Evolutionary conservation across 805 yeast species (phyloP), one percentile per base, ranked within the genome.

Genomic region (Zygosaccharomyces rouxii): DNA sequence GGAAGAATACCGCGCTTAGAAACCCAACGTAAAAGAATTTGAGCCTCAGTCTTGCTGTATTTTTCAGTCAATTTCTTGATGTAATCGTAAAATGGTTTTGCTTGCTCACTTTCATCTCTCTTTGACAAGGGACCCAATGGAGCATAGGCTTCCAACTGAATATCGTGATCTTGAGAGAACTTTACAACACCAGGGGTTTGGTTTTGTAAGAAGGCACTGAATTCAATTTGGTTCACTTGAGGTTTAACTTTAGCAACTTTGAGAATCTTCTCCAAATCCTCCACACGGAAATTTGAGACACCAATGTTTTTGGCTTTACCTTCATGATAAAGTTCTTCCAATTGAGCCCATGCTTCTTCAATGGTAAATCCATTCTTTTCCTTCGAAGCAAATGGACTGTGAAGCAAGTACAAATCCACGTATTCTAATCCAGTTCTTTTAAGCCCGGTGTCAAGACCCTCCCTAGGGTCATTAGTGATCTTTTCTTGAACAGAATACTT

Each of bases 21-120:
- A 7, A 83, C 82, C 85, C 89, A 86, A 64, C 88, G 74, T 52
- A 87, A 72, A 49, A 86, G 66, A 45, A 87, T 70, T 57, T 79
- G 84, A n/a, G 85, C 80, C 33, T 74, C 72, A n/a, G 82, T 71
- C 49, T 76, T 81, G 21, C 60, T 59, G 62, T 86, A 85, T 56
- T 85, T 84, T 35, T 63, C 56, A n/a, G 78, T 61, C 55, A 86
- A 67, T 47, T 74, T 64, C 3, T 68, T 67, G 14, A 79, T 49
- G 43, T 54, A 71, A 47, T 54, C 67, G 64, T 58, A 75, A 66
- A 67, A 70, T 48, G 60, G 71, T 54, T 51, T 69, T 5, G 48
- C 37, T 2, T 47, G 48, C 7, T 33, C 47, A 29, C 50, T 42
- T 18, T 68, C 71, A 51, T 74, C 72, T 22, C 67, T 70, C 63